These are phyloP conservation scores for Malassezia obtusa DNA, from an alignment of 1,284 basidiomycete species.

Conservation along the genomic window DNA sequence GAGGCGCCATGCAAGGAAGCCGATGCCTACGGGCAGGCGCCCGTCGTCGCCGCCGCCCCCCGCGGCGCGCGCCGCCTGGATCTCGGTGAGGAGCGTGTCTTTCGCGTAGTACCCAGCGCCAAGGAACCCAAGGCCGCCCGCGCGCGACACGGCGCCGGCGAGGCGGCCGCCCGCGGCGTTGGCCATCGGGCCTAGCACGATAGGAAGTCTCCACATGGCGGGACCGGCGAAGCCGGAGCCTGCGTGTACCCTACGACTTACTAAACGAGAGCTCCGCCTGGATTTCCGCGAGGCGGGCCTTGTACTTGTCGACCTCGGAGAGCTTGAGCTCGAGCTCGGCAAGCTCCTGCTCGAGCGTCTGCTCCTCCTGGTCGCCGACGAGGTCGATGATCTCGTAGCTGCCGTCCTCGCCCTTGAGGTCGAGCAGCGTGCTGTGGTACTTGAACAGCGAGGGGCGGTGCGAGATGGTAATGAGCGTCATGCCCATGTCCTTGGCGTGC, in stretches of 20 bases:
- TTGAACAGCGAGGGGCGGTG: constrained; percentile 53
- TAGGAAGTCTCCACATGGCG: constrained; percentile 18
- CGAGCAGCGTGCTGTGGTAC: constrained; percentile 72
- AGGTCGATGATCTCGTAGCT: constrained; percentile 60
- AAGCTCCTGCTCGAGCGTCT: constrained; percentile 54
- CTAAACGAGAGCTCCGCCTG: constrained; percentile 48
- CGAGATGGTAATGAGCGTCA: constrained; percentile 76
- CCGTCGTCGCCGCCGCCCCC: constrained; percentile 13
- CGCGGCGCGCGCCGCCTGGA: constrained; percentile 17
- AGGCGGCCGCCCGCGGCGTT: constrained; percentile 35
- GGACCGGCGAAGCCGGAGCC: constrained; percentile 15
- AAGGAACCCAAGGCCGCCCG: constrained; percentile 43
- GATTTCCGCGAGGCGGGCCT: constrained; percentile 48
- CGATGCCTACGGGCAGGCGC: constrained; percentile 32
- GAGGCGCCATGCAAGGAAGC: constrained; percentile 39
- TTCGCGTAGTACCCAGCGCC: constrained; percentile 37
- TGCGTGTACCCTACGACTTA: constrained; percentile 16
- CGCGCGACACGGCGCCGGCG: constrained; percentile 30
- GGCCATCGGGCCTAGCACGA: constrained; percentile 40
- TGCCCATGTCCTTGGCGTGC: constrained; percentile 77
- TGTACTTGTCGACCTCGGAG: constrained; percentile 49
- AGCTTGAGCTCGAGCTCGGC: constrained; percentile 47
- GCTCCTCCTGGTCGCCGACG: constrained; percentile 63
- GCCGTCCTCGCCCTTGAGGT: constrained; percentile 59
- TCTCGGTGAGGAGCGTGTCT: constrained; percentile 20